These are phyloP conservation scores for Tolypocladium guangdongense DNA, from an alignment of 2,329 filamentous ascomycete species.

Conservation along the genomic window DNA sequence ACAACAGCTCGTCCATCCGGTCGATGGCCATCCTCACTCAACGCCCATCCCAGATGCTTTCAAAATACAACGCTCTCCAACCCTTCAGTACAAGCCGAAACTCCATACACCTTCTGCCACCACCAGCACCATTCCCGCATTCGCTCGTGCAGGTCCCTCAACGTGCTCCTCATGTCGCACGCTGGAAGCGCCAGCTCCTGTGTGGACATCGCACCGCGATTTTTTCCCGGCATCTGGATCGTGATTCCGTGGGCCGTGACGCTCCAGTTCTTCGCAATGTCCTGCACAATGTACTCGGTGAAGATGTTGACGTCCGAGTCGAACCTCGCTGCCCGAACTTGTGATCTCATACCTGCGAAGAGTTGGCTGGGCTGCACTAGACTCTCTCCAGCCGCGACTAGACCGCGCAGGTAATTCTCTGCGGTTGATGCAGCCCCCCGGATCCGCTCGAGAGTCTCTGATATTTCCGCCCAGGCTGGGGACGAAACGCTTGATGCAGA, in stretches of 20 bases:
- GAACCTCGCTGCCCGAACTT: neutral
- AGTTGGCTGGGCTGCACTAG: slow-evolving; percentile 10
- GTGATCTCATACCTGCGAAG: slow-evolving; percentile 9
- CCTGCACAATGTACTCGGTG: slow-evolving; percentile 28
- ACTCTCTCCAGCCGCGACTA: slow-evolving; percentile 8
- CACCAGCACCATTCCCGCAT: slow-evolving; percentile 22
- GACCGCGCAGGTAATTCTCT: slow-evolving; percentile 8
- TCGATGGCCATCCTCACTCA: neutral
- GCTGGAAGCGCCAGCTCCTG: slow-evolving; percentile 21
- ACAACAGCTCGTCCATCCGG: neutral
- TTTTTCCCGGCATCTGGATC: slow-evolving; percentile 26
- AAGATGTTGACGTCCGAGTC: slow-evolving; percentile 27
- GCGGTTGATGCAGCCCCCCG: slow-evolving; percentile 9
- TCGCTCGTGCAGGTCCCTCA: slow-evolving; percentile 19
- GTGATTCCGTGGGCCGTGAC: slow-evolving; percentile 20
- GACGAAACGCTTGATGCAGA: slow-evolving; percentile 5
- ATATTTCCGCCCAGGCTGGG: slow-evolving; percentile 10
- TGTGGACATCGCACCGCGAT: slow-evolving; percentile 16
- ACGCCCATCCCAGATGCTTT: slow-evolving; percentile 1
- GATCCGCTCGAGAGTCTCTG: slow-evolving; percentile 7
- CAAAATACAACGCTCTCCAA: slow-evolving; percentile 14
- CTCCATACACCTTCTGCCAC: slow-evolving; percentile 13
- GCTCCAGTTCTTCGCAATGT: slow-evolving; percentile 35
- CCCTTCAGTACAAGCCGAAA: neutral
- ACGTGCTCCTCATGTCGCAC: slow-evolving; percentile 20